Evolutionary conservation across 805 yeast species (phyloP), one percentile per base, ranked within the genome.

Genomic region (Yamadazyma nakazawae): DNA sequence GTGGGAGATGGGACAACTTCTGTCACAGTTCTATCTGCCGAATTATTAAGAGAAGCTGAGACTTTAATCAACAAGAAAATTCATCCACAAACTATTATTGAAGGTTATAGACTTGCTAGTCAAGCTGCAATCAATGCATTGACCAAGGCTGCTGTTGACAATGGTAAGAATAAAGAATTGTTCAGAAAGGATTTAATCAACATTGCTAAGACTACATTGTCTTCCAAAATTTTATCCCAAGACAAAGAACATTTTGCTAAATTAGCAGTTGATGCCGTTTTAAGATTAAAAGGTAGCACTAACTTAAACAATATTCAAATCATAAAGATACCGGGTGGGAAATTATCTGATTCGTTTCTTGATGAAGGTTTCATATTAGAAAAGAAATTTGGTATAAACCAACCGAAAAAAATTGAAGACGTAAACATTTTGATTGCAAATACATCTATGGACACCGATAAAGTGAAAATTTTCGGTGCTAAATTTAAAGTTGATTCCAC

Each of bases 1-100:
- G 96, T 92, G 55, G 98, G 98, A 49, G 98, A 94, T 63, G 99
- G 99, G 55, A 94, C 99, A 37, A 92, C 99, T 0, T 86, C 96
- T 19, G 99, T 95, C 26, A 90, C 97, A 0, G 87, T 94, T 11
- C 68, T 94, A 49, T 83, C 92, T 37, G 91, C 97, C 9, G 98
- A 94, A 68, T 76, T 94, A 49, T 75, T 94, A 55, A 81, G 96
- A 64, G 97, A 92, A 71, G 97, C 98, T 30, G 97, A 94, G 68
- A 83, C 84, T 63, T 79, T 94, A 53, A 86, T 94, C 40, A 96
- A 90, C 55, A 86, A 84, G 64, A 91, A 86, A 63, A 94, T 94
- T 54, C 99, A 94, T 68, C 99, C 99, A 34, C 98, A 92, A 68
- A 92, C 97, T 5, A 92, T 94, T 61, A 90, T 94, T 54, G 96